These are phyloP conservation scores for Sinapis alba DNA, from an alignment of 441 rosid genomes.

Conservation along the genomic window DNA sequence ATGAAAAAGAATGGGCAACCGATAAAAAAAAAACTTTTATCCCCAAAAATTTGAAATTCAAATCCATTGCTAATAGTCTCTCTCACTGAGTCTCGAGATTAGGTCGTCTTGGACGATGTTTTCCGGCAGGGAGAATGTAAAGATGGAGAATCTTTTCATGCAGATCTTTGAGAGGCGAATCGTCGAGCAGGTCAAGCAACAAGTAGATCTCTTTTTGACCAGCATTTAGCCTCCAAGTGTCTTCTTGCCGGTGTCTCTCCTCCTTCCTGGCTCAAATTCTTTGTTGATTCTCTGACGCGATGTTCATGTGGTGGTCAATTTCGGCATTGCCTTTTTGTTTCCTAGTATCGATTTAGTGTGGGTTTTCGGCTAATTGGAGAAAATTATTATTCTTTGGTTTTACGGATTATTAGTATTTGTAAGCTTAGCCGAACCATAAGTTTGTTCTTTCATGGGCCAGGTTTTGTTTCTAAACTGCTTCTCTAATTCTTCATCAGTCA, in stretches of 20 bases:
- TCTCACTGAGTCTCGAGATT: slow-evolving; percentile 29
- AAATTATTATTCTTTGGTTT: not conserved
- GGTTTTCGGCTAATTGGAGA: slow-evolving; percentile 1
- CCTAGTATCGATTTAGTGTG: too few species aligned
- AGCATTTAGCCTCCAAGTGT: slow-evolving; percentile 69
- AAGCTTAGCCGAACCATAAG: slow-evolving; percentile 60
- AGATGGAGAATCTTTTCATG: slow-evolving; percentile 62
- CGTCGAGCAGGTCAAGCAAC: slow-evolving; percentile 66
- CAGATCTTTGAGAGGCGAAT: slow-evolving; percentile 74
- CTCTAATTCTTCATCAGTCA: not conserved
- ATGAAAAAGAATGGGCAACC: not conserved
- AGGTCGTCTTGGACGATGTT: slow-evolving; percentile 31
- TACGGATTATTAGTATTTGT: too few species aligned
- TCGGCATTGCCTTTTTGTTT: too few species aligned
- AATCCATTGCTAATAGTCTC: slow-evolving; percentile 35
- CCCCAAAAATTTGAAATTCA: slow-evolving; percentile 44
- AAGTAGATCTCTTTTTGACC: slow-evolving; percentile 63
- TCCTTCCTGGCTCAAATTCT: slow-evolving; percentile 88
- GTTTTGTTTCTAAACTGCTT: slow-evolving; percentile 39
- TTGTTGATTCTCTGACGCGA: too few species aligned
- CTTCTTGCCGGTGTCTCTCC: slow-evolving; percentile 66
- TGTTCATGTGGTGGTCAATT: too few species aligned
- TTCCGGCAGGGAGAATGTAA: slow-evolving; percentile 42
- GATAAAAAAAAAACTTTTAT: not conserved
- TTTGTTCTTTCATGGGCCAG: slow-evolving; percentile 90